These are phyloP conservation scores for Verbena officinalis DNA, from an alignment of 257 asterid genomes.

Conservation along the genomic window DNA sequence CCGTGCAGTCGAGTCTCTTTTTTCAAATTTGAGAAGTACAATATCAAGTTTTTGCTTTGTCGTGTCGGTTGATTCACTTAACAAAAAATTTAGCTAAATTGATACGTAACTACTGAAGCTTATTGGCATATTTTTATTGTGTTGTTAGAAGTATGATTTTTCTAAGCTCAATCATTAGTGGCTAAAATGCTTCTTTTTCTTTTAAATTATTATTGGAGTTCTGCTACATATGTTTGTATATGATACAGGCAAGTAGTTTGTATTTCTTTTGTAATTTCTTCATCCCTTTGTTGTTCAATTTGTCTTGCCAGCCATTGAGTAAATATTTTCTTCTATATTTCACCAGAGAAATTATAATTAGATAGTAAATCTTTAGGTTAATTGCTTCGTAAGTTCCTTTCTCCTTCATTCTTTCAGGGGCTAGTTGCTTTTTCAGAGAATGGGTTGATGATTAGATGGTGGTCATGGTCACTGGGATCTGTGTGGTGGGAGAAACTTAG, in stretches of 20 bases:
- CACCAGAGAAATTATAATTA: background rate
- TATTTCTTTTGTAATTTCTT: background rate
- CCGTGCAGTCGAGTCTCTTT: background rate
- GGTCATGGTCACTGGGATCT: constrained; percentile 98
- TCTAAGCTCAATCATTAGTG: background rate
- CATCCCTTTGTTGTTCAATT: constrained; percentile 11
- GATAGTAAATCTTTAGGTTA: background rate
- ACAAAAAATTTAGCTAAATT: background rate
- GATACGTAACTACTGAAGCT: background rate
- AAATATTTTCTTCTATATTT: background rate
- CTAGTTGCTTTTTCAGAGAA: constrained; percentile 91
- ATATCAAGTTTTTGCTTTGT: background rate
- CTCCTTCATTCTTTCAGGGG: constrained; percentile 57
- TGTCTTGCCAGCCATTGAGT: background rate
- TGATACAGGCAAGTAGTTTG: background rate
- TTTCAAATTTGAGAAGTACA: constrained; percentile 1
- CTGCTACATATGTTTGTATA: background rate
- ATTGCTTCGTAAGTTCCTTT: background rate
- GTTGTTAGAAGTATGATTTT: constrained; percentile 7
- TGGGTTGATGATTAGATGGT: constrained; percentile 94
- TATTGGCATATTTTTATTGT: background rate
- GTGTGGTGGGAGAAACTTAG: constrained; percentile 98
- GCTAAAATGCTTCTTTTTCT: background rate
- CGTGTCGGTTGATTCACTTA: constrained; percentile 1
- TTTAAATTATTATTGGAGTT: background rate